phyloP scores from a whole-genome alignment of 1,284 basidiomycete species.

The Melampsora americana region DNA sequence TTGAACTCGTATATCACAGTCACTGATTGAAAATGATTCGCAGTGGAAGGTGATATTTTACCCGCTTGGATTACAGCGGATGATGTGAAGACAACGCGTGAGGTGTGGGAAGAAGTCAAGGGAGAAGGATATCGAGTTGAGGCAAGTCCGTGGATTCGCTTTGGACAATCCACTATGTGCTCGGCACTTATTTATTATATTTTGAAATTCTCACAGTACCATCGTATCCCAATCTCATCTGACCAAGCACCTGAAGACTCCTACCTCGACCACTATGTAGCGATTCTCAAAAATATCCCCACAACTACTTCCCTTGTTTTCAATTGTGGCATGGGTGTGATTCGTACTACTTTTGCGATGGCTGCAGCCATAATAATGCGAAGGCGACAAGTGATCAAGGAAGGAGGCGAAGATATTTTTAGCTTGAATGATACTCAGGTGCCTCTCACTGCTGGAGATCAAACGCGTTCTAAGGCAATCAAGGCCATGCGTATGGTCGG shows the following conservation, averaged over 20 bases:
- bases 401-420: constrained; percentile 74
- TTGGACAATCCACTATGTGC: background rate
- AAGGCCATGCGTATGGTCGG: constrained; percentile 46
- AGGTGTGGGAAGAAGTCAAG: constrained; percentile 78
- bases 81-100: constrained; percentile 81
- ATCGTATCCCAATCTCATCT: constrained; percentile 85
- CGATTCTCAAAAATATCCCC: constrained; percentile 75
- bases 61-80: constrained; percentile 96
- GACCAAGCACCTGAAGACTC: constrained; percentile 68
- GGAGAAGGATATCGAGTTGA: constrained; percentile 84
- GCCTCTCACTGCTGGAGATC: constrained; percentile 51
- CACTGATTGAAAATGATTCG: background rate
- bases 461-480: constrained; percentile 34
- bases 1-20: constrained; percentile 25
- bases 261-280: constrained; percentile 88
- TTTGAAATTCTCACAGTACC: constrained; percentile 46
- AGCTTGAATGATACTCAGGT: constrained; percentile 62
- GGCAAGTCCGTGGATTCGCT: constrained; percentile 57
- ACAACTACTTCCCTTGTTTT: constrained; percentile 80
- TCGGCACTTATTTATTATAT: constrained; percentile 30
- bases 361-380: constrained; percentile 84
- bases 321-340: constrained; percentile 95
- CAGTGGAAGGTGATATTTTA: constrained; percentile 72
- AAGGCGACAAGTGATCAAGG: constrained; percentile 75
- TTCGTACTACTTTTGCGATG: constrained; percentile 97